phyloP scores from a whole-genome alignment of 2,329 filamentous ascomycete species.

The Fusarium camptoceras region DNA sequence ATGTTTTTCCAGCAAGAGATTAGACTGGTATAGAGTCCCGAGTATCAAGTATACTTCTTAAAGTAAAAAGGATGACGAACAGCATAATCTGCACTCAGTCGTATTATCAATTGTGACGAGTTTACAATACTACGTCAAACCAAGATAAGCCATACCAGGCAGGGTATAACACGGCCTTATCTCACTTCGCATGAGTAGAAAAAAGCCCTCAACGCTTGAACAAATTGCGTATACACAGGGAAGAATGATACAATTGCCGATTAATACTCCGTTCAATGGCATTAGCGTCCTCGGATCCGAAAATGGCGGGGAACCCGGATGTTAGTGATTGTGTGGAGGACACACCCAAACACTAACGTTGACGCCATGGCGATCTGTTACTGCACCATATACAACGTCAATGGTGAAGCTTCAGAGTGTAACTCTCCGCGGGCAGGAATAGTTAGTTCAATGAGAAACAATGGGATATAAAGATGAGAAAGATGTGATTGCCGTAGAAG shows the following conservation, averaged over 20 bases:
- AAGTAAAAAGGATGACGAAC: fast-evolving
- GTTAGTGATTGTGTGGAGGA: conserved; percentile 25
- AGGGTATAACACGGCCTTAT: background rate
- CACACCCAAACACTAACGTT: conserved; percentile 22
- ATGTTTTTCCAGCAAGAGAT: fast-evolving
- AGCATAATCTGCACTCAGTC: fast-evolving
- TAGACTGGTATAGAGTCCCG: fast-evolving
- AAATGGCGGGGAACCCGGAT: background rate
- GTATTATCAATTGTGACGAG: background rate
- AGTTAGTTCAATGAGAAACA: too few species aligned
- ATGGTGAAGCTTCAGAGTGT: background rate
- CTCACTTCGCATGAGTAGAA: fast-evolving
- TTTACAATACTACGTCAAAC: background rate
- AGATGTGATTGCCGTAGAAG: background rate
- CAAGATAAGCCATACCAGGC: background rate
- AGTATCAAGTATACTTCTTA: background rate
- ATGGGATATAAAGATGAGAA: background rate
- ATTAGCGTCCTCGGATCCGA: background rate
- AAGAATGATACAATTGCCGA: background rate
- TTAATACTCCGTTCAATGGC: background rate
- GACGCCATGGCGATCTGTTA: conserved; percentile 35
- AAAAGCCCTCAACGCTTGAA: too few species aligned
- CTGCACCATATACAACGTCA: conserved; percentile 23
- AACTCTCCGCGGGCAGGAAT: background rate
- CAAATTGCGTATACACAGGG: background rate